Evolutionary conservation across 768 basidiomycete genomes (phyloP), one percentile per base, ranked within the genome.

Genomic region (Panus rudis): DNA sequence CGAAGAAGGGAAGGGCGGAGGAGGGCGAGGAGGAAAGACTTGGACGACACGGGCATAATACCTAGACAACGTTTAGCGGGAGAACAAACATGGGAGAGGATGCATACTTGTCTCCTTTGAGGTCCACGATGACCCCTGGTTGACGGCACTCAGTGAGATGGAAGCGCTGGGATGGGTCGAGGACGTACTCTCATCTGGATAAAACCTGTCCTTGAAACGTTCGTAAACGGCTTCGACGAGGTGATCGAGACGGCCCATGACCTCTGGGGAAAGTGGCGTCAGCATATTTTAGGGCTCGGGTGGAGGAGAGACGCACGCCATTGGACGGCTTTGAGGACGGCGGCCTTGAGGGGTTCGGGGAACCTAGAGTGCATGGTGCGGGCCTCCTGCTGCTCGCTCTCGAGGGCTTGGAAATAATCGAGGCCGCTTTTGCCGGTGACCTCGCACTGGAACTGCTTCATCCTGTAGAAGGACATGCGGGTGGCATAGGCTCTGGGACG

Each of bases 361-460:
- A 99, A 97, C 55, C 90, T 76, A 33, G 84, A 76, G 60, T 98
- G 92, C 63, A 97, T 75, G 22, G 84, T 87, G 44, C 83, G 75
- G 24, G 88, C 88, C 66, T 98, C 96, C 53, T 82, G 80, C 47
- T 76, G 79, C 64, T 99, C 96, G 45, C 89, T 92, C 54, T 90
- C 82, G 34, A 93, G 72, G 19, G 96, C 96, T 57, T 91, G 81
- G 63, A 93, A 96, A 67, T 92, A 99, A 69, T 90, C 86, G 42
- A 98, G 75, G 42, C 84, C 82, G 52, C 88, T 85, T 69, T 92
- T 94, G 64, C 93, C 92, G 25, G 90, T 92, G 56, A 93, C 90
- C 69, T 97, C 94, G 62, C 94, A 98, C 59, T 94, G 91, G 66
- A 97, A 98, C 58, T 92, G 84, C 58, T 90, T 92, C 47, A 89